phyloP scores from a whole-genome alignment of 805 yeast species.

The Kuraishia floccosa region DNA sequence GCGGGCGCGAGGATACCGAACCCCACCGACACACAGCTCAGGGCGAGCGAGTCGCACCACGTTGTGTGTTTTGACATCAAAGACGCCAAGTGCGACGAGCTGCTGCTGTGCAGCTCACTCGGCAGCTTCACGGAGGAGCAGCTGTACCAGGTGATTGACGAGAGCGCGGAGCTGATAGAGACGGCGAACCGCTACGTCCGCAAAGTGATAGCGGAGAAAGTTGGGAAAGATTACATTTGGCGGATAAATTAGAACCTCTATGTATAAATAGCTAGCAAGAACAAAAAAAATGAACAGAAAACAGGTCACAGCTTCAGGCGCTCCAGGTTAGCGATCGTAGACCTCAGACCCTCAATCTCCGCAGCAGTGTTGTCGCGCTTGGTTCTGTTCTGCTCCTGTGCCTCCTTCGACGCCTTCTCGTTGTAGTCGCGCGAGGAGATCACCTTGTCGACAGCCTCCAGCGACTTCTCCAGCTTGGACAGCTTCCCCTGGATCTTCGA shows the following conservation, averaged over 20 bases:
- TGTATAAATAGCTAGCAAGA: constrained; percentile 1
- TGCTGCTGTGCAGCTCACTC: constrained; percentile 60
- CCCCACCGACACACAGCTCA: constrained; percentile 36
- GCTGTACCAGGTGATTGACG: constrained; percentile 39
- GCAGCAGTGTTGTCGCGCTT: constrained; percentile 65
- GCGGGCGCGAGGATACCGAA: constrained; percentile 20
- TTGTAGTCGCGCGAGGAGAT: constrained; percentile 68
- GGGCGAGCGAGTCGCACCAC: constrained; percentile 45
- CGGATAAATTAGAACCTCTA: constrained; percentile 10
- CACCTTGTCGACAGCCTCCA: constrained; percentile 57
- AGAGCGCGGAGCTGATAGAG: constrained; percentile 36
- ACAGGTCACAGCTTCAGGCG: constrained; percentile 45
- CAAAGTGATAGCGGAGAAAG: constrained; percentile 30
- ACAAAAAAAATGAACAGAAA: background rate
- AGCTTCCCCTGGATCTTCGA: constrained; percentile 72
- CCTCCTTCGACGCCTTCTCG: constrained; percentile 73
- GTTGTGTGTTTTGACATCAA: constrained; percentile 48
- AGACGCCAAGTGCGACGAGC: constrained; percentile 35
- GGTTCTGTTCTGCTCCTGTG: constrained; percentile 62
- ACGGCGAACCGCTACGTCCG: constrained; percentile 32
- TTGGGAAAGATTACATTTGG: constrained; percentile 54
- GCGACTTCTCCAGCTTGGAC: constrained; percentile 47
- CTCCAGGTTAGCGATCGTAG: constrained; percentile 78
- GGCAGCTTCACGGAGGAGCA: constrained; percentile 57
- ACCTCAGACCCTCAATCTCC: constrained; percentile 82